Evolutionary conservation across 2,329 filamentous ascomycete species (phyloP), one percentile per base, ranked within the genome.

Genomic region (Ophiostoma triangulosporum): DNA sequence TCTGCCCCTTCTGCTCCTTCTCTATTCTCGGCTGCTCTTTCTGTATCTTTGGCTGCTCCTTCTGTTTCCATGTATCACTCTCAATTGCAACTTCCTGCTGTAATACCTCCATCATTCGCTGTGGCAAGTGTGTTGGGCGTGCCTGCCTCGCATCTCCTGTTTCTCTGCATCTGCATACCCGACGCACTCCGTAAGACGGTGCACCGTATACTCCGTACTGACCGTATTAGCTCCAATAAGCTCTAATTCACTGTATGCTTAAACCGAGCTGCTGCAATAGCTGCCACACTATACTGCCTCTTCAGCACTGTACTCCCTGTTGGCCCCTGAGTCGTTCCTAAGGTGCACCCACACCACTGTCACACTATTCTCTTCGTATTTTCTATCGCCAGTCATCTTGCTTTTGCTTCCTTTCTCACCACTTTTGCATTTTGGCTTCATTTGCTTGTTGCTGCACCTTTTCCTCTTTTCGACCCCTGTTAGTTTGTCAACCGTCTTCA

Each of bases 401-500:
- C 36, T 40, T 4, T 40, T 24, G 20, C 45, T 33, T 49, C 20
- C 7, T 29, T 27, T 36, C 15, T 55, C 50, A 31, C 43, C 17
- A 33, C 32, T 50, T 51, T 51, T 40, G 48, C 54, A 51, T 57
- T 27, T 27, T 22, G 22, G 43, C 27, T 50, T 53, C 38, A 48
- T 40, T 56, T 61, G 54, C 54, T 61, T 62, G 45, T 64, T 62
- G 59, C 56, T 48, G 24, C 31, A 54, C 38, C 31, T 15, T 17
- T 56, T 49, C 20, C 20, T 24, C 20, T 14, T 26, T 24, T 24
- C 17, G 7, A 12, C 38, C 20, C 38, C 24, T 43, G 6, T 48
- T 27, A 4, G 63, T 50, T 50, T 57, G 56, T 36, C 56, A 58
- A 29, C 50, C 50, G 36, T 31, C 71, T 71, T 80, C 78, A 76